Evolutionary conservation across 805 yeast genomes (phyloP), one percentile per base, ranked within the genome.

Genomic region (Yamadazyma tumulicola): DNA sequence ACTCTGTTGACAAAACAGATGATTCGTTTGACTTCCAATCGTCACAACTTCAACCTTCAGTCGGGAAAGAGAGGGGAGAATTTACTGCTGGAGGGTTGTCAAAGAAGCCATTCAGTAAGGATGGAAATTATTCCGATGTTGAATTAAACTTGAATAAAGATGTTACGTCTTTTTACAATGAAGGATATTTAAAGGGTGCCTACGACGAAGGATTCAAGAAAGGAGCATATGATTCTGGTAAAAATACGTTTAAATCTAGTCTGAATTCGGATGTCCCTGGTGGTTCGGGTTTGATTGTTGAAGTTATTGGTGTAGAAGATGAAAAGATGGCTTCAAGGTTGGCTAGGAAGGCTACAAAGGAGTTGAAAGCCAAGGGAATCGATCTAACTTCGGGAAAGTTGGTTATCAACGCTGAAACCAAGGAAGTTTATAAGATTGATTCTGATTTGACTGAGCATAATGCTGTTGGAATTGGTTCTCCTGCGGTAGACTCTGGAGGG

Each of bases 271-370:
- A n/a, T n/a, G n/a, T 23, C 10, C 10, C 18, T 17, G 19, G 25
- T 16, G 34, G 20, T 32, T 38, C 27, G 29, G 36, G 31, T 31
- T 48, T 30, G 19, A 37, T 51, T 15, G 62, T 61, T 15, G 68
- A 61, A 39, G 67, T 61, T 11, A 48, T 61, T 41, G 68, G 67
- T 21, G 57, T 55, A 30, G 42, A 52, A 2, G 61, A 59, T 42
- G 48, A 51, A 21, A 45, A 46, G 14, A 39, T 43, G 16, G 66
- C 67, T 4, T 53, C 57, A 13, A 50, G 43, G 27, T 44, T 59
- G 23, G 67, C 68, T 11, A 54, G 54, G 25, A 46, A 51, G 28
- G 59, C 67, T 11, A 49, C 64, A 8, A 48, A 49, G 26, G 57
- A 54, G 28, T 48, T 62, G 31, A 42, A 52, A 26, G 48, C 46